Evolutionary conservation across 164 flowering plant genomes (phyloP), one percentile per base, ranked within the genome.

Genomic region (Paratinospora sagittata): DNA sequence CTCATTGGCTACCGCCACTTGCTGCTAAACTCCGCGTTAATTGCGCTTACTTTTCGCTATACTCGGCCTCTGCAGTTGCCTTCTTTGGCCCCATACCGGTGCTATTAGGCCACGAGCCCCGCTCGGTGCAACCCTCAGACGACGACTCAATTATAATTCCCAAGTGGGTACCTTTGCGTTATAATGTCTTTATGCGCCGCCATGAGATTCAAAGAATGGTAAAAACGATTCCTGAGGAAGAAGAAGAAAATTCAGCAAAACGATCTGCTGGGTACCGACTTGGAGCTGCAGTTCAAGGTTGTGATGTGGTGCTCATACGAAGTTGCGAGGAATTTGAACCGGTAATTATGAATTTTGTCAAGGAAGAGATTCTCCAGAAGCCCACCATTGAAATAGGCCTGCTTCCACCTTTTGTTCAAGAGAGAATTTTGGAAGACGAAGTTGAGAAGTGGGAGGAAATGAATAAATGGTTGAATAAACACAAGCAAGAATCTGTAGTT

Each of bases 361-460:
- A 41, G 14, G 21, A 30, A 3, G 41, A 76, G 37, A 10, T 76
- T 37, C 27, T 52, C 41, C 43, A 24, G 16, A 79, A 73, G 23
- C 75, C 72, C 6, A 68, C 73, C 9, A 12, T 73, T 55, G 78
- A 76, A 10, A 23, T 75, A 6, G 78, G 78, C 6, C 17, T 36
- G 30, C 23, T 76, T 45, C 72, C 75, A 0, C 52, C 72, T 0
- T 14, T 10, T 21, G 6, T 12, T 1, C 23, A 33, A 14, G 55
- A 27, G 9, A 43, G 26, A n/a, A 16, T 16, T 1, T 21, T 16
- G n/a, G 65, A 66, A 2, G 57, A 36, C 0, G 62, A 19, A 10
- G 62, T 27, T 30, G 69, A 49, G 11, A 27, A 19, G 55, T 55
- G 70, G 75, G 27, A 16, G 27, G 36, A 3, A 45, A 67, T 73